Percentiles rank a stretch among this genome's conserved stretches.
These are phyloP conservation scores for Leavenworthia alabamica DNA, from an alignment of 345 rosid species.

Conservation along the genomic window DNA sequence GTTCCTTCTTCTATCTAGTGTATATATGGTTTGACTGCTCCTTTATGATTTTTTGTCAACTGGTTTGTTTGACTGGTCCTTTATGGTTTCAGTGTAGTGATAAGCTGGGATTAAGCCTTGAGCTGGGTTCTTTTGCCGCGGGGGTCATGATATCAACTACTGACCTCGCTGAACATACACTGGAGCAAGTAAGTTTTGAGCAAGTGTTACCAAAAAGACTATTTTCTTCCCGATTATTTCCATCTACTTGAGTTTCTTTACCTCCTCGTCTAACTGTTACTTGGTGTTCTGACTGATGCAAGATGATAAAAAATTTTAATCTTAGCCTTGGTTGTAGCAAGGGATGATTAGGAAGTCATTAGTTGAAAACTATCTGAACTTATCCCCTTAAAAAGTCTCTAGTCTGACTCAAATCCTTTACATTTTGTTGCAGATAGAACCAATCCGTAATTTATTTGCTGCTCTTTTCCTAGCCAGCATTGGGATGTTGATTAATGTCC, in stretches of 20 bases:
- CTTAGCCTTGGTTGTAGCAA: background rate
- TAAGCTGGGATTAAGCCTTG: conserved; percentile 93
- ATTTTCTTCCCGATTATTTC: background rate
- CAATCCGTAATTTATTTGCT: conserved; percentile 85
- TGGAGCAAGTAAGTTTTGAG: conserved; percentile 68
- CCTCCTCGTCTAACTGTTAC: background rate
- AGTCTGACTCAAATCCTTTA: conserved; percentile 4
- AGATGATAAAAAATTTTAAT: background rate
- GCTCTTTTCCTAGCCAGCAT: conserved; percentile 91
- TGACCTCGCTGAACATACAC: conserved; percentile 89
- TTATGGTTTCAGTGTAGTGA: conserved; percentile 81
- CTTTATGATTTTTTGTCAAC: background rate
- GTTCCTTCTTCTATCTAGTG: background rate
- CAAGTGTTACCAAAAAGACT: conserved; percentile 3
- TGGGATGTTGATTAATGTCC: conserved; percentile 79
- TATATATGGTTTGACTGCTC: background rate
- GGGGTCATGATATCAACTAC: conserved; percentile 98
- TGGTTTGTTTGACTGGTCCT: conserved; percentile 7
- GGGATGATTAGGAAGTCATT: background rate
- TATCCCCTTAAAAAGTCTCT: background rate
- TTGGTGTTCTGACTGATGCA: background rate
- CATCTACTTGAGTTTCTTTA: background rate
- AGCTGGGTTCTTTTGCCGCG: conserved; percentile 93
- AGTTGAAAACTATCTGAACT: background rate
- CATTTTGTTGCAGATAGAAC: conserved; percentile 55